Conservation (phyloP, 495 filamentous ascomycete species). For the Niebla homalea region DNA sequence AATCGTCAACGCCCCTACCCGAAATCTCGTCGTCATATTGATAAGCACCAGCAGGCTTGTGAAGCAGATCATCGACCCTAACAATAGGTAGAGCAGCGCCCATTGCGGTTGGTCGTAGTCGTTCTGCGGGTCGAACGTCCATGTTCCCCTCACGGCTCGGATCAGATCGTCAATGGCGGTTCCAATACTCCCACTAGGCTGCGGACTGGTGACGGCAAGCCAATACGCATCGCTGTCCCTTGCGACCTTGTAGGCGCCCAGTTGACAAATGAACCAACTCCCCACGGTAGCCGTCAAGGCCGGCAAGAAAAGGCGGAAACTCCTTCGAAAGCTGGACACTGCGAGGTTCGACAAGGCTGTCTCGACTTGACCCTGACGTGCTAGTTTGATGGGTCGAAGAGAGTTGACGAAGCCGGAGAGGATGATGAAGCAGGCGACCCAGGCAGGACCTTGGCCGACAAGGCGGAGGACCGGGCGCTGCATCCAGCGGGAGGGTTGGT, state of each 20-base stretch:
- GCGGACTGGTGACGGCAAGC: conserved; percentile 19
- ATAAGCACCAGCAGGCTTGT: conserved; percentile 16
- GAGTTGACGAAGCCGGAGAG: conserved; percentile 18
- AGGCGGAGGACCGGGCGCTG: conserved; percentile 43
- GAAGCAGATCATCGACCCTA: conserved; percentile 20
- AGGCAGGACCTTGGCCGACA: conserved; percentile 39
- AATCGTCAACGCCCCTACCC: conserved; percentile 8
- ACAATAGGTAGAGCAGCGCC: conserved; percentile 18
- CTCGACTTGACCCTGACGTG: conserved; percentile 12
- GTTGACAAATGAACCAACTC: conserved; percentile 21
- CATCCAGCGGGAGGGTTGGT: conserved; percentile 27
- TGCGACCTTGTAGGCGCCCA: conserved; percentile 19
- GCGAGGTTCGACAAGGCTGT: conserved; percentile 19
- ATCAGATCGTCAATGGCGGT: conserved; percentile 18
- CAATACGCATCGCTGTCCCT: conserved; percentile 19
- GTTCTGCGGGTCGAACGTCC: conserved; percentile 18
- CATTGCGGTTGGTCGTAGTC: conserved; percentile 24
- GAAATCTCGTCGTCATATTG: conserved; percentile 14
- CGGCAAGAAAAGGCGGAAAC: conserved; percentile 18
- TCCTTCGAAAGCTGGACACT: conserved; percentile 17
- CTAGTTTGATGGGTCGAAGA: conserved; percentile 18
- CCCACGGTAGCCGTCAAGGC: conserved; percentile 16
- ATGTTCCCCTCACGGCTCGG: conserved; percentile 15
- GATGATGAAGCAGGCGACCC: conserved; percentile 39
- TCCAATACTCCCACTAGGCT: conserved; percentile 15